Base-by-base conservation (phyloP, 768 basidiomycete genomes). In the Auriculariales sp. region DNA sequence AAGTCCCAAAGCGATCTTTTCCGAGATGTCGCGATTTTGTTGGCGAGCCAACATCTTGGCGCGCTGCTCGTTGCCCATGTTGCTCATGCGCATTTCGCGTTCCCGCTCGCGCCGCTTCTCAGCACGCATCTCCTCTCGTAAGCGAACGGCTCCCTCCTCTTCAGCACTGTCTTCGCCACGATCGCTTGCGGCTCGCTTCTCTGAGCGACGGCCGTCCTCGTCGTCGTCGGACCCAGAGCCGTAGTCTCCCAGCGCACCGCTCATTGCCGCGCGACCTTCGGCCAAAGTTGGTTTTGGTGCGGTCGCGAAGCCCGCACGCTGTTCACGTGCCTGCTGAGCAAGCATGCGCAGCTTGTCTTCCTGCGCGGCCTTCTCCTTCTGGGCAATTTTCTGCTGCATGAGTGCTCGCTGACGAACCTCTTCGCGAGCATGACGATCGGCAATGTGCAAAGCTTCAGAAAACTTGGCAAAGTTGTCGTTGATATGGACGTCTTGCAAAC, bases 381-480 rank as follows among this genome's bases (percentile, higher is more conserved):
- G 85, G 10, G 89, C 92, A n/a, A 99, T 73, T 61, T 94, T 91
- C 64, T 98, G 95, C 61, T 98, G 94, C 93, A 98, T 97, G 50
- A 95, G 77, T 3, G 93, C 71, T 48, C 95, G 84, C 62, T 98
- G 92, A 24, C 92, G 79, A 36, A 98, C 95, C 67, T 99, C 95
- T 61, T 99, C 94, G 53, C 95, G 86, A 2, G 95, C 93, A 66
- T 97, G 94, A 52, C 94, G 78, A 63, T 98, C 94, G 10, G 94
- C 94, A 54, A 99, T 75, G 62, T 86, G 95, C 25, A 99, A 70
- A 2, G 94, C 80, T 68, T 99, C 94, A 1, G 94, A 95, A 63
- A 99, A 94, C 64, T 97, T 95, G 52, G 94, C 94, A 68, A 99
- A 99, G 66, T 92, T 91, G 66, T 99, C 95, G 58, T 99, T 99